Conservation (phyloP, 805 yeast species). For the Nakazawaea wyomingensis region DNA sequence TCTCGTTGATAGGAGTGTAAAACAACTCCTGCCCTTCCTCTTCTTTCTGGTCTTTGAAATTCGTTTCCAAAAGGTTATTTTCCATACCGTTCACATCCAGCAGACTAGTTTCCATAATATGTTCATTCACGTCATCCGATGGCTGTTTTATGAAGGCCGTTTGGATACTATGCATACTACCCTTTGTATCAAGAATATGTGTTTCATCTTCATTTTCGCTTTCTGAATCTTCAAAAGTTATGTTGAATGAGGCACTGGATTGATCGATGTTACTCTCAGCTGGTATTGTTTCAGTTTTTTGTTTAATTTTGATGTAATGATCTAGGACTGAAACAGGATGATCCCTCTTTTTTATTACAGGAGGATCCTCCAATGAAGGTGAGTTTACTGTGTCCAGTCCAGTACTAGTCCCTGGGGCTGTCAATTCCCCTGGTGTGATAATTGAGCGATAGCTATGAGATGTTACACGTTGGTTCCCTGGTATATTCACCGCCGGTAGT, state of each 20-base stretch:
- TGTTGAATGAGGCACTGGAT: slow-evolving; percentile 1
- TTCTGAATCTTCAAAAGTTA: slow-evolving; percentile 5
- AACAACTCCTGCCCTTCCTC: neutral
- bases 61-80: too few species aligned
- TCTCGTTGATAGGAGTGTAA: neutral
- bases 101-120: too few species aligned
- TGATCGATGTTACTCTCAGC: neutral
- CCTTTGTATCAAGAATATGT: neutral
- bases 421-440: too few species aligned
- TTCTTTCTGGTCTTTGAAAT: too few species aligned
- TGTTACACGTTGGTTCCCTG: too few species aligned
- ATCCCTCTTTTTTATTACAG: neutral
- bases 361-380: neutral
- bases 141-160: too few species aligned
- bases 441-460: too few species aligned
- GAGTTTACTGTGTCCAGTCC: neutral
- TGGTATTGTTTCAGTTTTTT: neutral
- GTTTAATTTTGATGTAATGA: too few species aligned
- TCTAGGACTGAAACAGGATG: neutral
- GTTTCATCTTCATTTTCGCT: neutral
- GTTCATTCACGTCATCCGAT: too few species aligned
- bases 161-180: neutral
- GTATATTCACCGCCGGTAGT: neutral
- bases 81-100: too few species aligned
- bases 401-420: too few species aligned